These are phyloP conservation scores for Dentiscutata heterogama DNA, from an alignment of 371 early-diverging fungal genomes.

Conservation along the genomic window DNA sequence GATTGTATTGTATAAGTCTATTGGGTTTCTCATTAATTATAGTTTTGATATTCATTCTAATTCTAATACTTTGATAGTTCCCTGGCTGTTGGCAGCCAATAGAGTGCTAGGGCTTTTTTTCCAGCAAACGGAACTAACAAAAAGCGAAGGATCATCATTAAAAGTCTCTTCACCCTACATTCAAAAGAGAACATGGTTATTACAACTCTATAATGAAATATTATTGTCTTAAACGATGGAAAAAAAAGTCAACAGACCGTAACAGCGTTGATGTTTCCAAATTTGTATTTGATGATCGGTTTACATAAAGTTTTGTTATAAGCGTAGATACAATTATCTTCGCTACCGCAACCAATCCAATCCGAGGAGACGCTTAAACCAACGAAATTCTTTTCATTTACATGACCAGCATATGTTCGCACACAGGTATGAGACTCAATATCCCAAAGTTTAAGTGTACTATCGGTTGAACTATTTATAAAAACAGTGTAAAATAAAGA, in stretches of 20 bases:
- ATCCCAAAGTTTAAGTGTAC: conserved; percentile 88
- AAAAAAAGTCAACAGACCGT: conserved; percentile 59
- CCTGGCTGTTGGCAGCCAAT: conserved; percentile 91
- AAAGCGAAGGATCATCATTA: conserved; percentile 73
- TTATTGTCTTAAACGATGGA: not conserved
- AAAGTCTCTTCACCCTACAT: conserved; percentile 61
- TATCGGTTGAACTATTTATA: conserved; percentile 80
- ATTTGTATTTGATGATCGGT: conserved; percentile 79
- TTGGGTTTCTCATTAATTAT: too few species aligned
- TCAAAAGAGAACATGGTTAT: not conserved
- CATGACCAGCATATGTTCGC: conserved; percentile 83
- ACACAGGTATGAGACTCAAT: conserved; percentile 62
- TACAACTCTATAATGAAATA: conserved; percentile 29
- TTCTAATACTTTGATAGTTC: conserved; percentile 83
- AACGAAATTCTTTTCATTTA: conserved; percentile 96
- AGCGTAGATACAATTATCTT: conserved; percentile 85
- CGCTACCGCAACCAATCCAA: conserved; percentile 93
- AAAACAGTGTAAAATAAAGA: not conserved
- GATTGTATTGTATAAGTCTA: too few species aligned
- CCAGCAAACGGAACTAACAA: conserved; percentile 94
- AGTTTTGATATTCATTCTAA: conserved; percentile 45
- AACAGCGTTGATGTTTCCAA: conserved; percentile 73
- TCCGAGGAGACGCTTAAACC: conserved; percentile 83
- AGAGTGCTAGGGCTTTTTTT: conserved; percentile 78
- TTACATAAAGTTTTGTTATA: conserved; percentile 78